Evolutionary conservation across 2,329 filamentous ascomycete genomes (phyloP).

Genomic region (Aspergillus nomiae): DNA sequence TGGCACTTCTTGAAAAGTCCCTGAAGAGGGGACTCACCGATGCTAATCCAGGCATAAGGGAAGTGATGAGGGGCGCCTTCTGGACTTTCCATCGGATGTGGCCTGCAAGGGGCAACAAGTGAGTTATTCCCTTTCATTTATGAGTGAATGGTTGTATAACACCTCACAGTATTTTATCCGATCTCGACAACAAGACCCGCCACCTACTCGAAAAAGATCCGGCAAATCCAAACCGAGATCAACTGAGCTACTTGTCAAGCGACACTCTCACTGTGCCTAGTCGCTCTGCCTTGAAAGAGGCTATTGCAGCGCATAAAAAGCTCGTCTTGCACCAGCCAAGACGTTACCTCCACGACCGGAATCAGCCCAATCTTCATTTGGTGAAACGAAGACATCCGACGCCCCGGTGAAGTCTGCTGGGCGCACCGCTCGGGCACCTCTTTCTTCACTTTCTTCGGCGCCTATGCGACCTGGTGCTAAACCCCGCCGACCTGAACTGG

Average conservation of each 20-base stretch:
- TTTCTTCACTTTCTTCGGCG: conserved; percentile 57
- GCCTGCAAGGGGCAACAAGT: conserved; percentile 74
- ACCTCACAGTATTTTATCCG: conserved; percentile 68
- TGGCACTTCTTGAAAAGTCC: conserved; percentile 83
- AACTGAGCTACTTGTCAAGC: conserved; percentile 9
- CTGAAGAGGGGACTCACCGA: conserved; percentile 88
- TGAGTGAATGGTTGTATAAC: conserved; percentile 25
- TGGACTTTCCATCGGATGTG: conserved; percentile 81
- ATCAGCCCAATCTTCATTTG: conserved; percentile 58
- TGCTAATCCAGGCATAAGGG: conserved; percentile 85
- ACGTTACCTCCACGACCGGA: conserved; percentile 56
- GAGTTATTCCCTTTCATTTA: conserved; percentile 40
- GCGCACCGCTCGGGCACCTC: conserved; percentile 35
- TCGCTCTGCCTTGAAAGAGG: conserved; percentile 69
- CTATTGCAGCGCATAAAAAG: conserved; percentile 79
- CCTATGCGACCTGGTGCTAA: conserved; percentile 55
- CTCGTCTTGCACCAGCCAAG: conserved; percentile 43
- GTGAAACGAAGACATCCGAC: conserved; percentile 40
- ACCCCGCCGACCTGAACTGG: conserved; percentile 39
- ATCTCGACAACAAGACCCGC: conserved; percentile 76
- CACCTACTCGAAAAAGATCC: conserved; percentile 80
- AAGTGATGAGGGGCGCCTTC: conserved; percentile 80
- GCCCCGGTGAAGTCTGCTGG: conserved; percentile 36
- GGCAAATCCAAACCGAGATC: conserved; percentile 56
- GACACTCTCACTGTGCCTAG: conserved; percentile 20